Conservation (phyloP, 495 filamentous ascomycete species). For the Penicillium coffeae region DNA sequence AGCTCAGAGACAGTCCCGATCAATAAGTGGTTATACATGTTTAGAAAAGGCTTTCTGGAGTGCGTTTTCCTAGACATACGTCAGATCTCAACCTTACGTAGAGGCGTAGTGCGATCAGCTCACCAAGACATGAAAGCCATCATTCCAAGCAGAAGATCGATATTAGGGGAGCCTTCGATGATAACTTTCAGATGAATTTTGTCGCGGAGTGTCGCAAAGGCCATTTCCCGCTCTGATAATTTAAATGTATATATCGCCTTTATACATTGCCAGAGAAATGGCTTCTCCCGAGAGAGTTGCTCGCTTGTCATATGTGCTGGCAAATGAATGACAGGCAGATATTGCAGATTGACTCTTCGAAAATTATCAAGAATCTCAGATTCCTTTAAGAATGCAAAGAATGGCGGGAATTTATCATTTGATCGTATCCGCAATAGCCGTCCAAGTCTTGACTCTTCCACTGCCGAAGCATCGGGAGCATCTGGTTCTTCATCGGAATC, state of each 20-base stretch:
- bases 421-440: background rate
- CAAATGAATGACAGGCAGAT: constrained; percentile 37
- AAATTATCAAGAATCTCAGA: background rate
- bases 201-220: constrained; percentile 31
- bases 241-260: constrained; percentile 34
- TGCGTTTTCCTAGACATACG: constrained; percentile 3
- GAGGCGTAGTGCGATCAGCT: no score
- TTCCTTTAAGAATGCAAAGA: background rate
- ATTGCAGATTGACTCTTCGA: background rate
- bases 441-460: background rate
- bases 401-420: background rate
- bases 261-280: constrained; percentile 49
- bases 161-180: constrained; percentile 36
- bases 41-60: constrained; percentile 13
- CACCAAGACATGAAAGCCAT: constrained; percentile 41
- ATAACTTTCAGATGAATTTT: constrained; percentile 41
- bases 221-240: constrained; percentile 22
- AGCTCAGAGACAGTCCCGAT: constrained; percentile 46
- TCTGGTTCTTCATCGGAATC: background rate
- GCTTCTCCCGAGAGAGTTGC: constrained; percentile 34
- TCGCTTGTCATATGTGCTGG: constrained; percentile 32
- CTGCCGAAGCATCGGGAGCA: background rate
- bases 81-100: no score
- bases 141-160: constrained; percentile 50
- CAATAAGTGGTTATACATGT: constrained; percentile 40